Evolutionary conservation across 2,329 filamentous ascomycete genomes (phyloP).

Genomic region (Xylaria sp.): DNA sequence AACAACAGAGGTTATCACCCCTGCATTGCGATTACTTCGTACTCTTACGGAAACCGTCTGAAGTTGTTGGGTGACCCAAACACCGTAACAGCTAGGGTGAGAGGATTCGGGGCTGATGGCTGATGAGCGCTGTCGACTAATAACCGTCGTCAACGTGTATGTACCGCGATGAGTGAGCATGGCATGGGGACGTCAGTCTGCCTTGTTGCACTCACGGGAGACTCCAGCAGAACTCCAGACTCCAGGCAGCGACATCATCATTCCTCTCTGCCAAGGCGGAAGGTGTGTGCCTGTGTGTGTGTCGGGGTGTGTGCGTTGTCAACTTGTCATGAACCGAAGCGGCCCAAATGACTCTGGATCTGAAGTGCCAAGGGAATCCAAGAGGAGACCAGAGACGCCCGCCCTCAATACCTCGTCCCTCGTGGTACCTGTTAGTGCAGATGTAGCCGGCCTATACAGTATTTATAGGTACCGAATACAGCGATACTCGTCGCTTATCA

Average conservation of each 20-base stretch:
- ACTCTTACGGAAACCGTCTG: not conserved
- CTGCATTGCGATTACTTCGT: not conserved
- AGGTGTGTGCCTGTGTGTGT: not conserved
- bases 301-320: not conserved
- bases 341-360: not conserved
- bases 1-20: too few relatives aligned
- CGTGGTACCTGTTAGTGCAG: not conserved
- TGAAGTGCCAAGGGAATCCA: not conserved
- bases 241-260: not conserved
- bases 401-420: not conserved
- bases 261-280: not conserved
- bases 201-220: not conserved
- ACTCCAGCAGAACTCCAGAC: not conserved
- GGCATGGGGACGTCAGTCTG: not conserved
- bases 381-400: not conserved
- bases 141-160: not conserved
- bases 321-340: not conserved
- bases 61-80: not conserved
- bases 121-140: constrained; percentile 6
- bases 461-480: not conserved
- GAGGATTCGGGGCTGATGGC: not conserved
- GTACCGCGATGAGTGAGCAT: not conserved
- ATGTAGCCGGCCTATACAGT: not conserved
- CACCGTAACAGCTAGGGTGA: not conserved
- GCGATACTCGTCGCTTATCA: not conserved